phyloP scores from a whole-genome alignment of 305 asterid genomes.

The Rubia peregrina region DNA sequence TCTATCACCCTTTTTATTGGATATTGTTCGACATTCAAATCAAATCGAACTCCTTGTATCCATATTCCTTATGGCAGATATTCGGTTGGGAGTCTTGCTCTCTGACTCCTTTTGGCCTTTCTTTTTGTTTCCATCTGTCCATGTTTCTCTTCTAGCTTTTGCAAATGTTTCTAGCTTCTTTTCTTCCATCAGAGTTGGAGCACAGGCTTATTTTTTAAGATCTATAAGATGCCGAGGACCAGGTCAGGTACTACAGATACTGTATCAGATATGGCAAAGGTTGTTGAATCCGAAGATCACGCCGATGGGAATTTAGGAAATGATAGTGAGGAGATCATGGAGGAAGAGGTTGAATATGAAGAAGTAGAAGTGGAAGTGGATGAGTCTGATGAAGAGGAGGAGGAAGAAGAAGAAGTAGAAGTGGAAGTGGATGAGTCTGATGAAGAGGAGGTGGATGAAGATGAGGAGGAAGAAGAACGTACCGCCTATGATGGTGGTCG shows the following conservation, averaged over 20 bases:
- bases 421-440: conserved; percentile 42
- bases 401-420: conserved; percentile 52
- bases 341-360: conserved; percentile 83
- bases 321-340: conserved; percentile 51
- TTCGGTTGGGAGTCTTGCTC: conserved; percentile 55
- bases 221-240: conserved; percentile 83
- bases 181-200: conserved; percentile 66
- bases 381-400: conserved; percentile 44
- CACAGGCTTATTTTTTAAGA: conserved; percentile 49
- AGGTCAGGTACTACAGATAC: conserved; percentile 47
- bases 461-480: conserved; percentile 28
- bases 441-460: conserved; percentile 22
- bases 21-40: conserved; percentile 21
- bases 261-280: conserved; percentile 45
- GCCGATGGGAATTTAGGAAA: conserved; percentile 53
- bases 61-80: conserved; percentile 61
- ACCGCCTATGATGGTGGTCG: conserved; percentile 23
- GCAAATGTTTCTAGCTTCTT: conserved; percentile 79
- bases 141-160: conserved; percentile 68
- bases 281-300: conserved; percentile 64
- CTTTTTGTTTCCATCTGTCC: conserved; percentile 68
- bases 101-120: conserved; percentile 72
- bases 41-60: conserved; percentile 57
- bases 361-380: conserved; percentile 87
- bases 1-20: conserved; percentile 39